phyloP scores from a whole-genome alignment of 306 rosid genomes.

The Prunus salicina region DNA sequence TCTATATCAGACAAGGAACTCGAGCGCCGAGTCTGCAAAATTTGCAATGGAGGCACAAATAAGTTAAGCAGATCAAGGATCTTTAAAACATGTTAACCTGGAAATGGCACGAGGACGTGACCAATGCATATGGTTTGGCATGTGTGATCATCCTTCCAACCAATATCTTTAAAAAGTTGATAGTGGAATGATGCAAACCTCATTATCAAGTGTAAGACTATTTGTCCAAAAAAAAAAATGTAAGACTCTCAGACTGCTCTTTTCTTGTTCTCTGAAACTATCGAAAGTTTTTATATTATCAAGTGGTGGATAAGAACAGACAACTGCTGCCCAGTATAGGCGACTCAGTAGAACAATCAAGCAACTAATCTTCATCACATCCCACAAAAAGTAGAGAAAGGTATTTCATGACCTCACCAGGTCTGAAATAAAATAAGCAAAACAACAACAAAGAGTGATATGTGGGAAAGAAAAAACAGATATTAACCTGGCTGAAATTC shows the following conservation, averaged over 20 bases:
- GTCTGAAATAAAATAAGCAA: slow-evolving; percentile 12
- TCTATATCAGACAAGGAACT: slow-evolving; percentile 64
- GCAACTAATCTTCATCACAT: neutral
- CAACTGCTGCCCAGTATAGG: neutral
- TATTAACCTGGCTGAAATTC: slow-evolving; percentile 84
- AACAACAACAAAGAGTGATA: slow-evolving; percentile 4
- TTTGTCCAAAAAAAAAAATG: too few relatives aligned
- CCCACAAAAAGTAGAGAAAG: slow-evolving; percentile 5
- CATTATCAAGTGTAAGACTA: neutral
- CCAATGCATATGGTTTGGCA: slow-evolving; percentile 5
- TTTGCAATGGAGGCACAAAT: slow-evolving; percentile 1
- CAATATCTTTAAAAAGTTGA: neutral
- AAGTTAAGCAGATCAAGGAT: neutral
- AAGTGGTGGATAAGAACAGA: neutral
- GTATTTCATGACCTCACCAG: slow-evolving; percentile 6
- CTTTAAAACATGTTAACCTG: neutral
- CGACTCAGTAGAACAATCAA: neutral
- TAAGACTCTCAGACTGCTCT: neutral
- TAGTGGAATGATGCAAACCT: neutral
- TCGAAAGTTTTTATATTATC: neutral
- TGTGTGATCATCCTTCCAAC: slow-evolving; percentile 2
- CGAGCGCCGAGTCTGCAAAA: slow-evolving; percentile 62
- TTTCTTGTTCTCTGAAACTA: neutral
- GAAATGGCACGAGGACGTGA: neutral
- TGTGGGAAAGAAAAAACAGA: slow-evolving; percentile 2